Evolutionary conservation across 1,284 basidiomycete species (phyloP), one percentile per base, ranked within the genome.

Genomic region (Tilletia caries): DNA sequence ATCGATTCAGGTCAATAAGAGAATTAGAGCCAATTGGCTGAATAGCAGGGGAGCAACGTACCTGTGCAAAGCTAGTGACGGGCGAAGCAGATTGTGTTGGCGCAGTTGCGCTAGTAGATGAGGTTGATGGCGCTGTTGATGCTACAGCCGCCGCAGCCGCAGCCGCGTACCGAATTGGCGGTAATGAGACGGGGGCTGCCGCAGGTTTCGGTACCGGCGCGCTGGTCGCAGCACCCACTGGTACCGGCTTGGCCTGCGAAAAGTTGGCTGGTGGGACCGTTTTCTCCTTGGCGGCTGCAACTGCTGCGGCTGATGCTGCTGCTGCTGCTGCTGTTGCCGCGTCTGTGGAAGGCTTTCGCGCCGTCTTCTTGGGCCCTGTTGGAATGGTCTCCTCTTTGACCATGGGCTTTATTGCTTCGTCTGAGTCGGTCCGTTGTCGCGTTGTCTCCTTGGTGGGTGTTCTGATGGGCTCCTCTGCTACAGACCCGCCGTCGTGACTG

Each of bases 161-260:
- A 8, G 92, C 89, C 41, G 95, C 92, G 80, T 97, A 97, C 65
- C 91, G 88, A 80, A 95, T 92, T 1, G 88, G 87, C 32, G 93
- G 91, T 13, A 82, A 74, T 58, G 77, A 72, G n/a, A 81, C 76
- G 15, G 58, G 58, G 50, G 78, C 72, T 33, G 73, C 73, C 1
- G 77, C 70, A 52, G 77, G 73, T 41, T 77, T 78, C 20, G 80
- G 71, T 29, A 76, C 74, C n/a, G 77, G 72, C 12, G 76, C 73
- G 3, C 71, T 70, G 37, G 72, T 65, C 64, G 75, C 67, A 65
- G 80, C 66, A 10, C 71, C 64, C 29, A 75, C 62, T 13, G 75
- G 64, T 88, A 79, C 89, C 90, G 75, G 91, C 44, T 79, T 79
- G 66, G 77, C 79, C 43, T 80, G 79, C 20, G 86, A 90, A 83